Percentiles rank a stretch among this genome's conserved stretches.
Conservation (phyloP, 1,284 basidiomycete species). For the Ceratorhiza oryzae-sativae region DNA sequence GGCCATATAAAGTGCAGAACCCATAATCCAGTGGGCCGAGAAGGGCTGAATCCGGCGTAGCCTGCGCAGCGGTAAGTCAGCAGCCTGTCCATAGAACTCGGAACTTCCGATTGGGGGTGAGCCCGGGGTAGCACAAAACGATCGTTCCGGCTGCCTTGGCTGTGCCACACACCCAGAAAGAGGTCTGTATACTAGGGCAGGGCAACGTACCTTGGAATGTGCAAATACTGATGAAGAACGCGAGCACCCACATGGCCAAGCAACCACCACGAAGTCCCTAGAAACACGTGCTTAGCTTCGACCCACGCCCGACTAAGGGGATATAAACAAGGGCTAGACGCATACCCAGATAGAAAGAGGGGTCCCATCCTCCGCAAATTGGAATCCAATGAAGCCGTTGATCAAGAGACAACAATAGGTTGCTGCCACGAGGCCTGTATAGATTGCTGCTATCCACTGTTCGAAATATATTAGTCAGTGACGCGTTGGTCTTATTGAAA, state of each 20-base stretch:
- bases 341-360: conserved; percentile 93
- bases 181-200: not conserved
- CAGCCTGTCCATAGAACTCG: conserved; percentile 10
- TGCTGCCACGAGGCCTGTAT: conserved; percentile 90
- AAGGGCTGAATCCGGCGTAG: conserved; percentile 80
- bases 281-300: conserved; percentile 17
- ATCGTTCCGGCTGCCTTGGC: conserved; percentile 29
- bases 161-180: conserved; percentile 15
- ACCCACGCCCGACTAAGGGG: conserved; percentile 8
- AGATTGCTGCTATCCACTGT: conserved; percentile 94
- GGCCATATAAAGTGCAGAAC: conserved; percentile 97
- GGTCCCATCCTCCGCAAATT: conserved; percentile 98
- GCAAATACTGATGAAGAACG: conserved; percentile 91
- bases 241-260: conserved; percentile 79
- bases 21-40: conserved; percentile 83
- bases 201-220: conserved; percentile 77
- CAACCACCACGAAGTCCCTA: conserved; percentile 88
- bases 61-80: conserved; percentile 22
- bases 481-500: conserved; percentile 17
- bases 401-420: conserved; percentile 92
- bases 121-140: not conserved
- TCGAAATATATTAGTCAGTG: conserved; percentile 16
- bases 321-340: conserved; percentile 41
- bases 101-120: conserved; percentile 6
- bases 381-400: conserved; percentile 99